These are phyloP conservation scores for Saturnispora saitoi DNA, from an alignment of 805 yeast species.

Conservation along the genomic window DNA sequence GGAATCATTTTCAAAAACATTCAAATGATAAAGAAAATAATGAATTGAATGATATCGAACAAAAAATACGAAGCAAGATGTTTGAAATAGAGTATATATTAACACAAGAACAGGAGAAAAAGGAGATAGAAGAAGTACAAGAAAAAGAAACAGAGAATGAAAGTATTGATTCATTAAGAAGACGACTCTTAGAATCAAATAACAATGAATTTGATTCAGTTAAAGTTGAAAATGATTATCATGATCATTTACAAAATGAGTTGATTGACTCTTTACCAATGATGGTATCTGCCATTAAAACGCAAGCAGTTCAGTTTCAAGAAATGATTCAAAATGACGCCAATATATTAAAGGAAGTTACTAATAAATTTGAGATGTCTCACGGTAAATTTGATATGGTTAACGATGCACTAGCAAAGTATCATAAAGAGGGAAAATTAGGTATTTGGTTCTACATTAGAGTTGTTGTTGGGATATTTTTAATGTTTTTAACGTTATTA, in stretches of 20 bases:
- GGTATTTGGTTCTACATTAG: constrained; percentile 28
- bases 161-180: constrained; percentile 20
- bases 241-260: constrained; percentile 28
- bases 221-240: constrained; percentile 24
- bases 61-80: constrained; percentile 10
- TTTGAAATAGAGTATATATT: constrained; percentile 16
- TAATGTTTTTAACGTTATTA: constrained; percentile 21
- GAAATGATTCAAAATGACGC: constrained; percentile 28
- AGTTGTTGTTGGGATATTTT: constrained; percentile 17
- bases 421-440: constrained; percentile 27
- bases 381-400: constrained; percentile 24
- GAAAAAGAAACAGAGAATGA: constrained; percentile 18
- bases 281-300: constrained; percentile 24
- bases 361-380: constrained; percentile 27
- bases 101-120: background rate
- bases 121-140: background rate
- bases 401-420: constrained; percentile 21
- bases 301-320: constrained; percentile 28
- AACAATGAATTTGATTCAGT: constrained; percentile 23
- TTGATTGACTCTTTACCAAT: constrained; percentile 26
- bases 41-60: constrained; percentile 2
- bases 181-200: constrained; percentile 22
- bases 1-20: background rate
- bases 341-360: constrained; percentile 25
- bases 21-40: background rate